Base-by-base conservation (phyloP, 257 asterid species). In the Gentiana straminea region DNA sequence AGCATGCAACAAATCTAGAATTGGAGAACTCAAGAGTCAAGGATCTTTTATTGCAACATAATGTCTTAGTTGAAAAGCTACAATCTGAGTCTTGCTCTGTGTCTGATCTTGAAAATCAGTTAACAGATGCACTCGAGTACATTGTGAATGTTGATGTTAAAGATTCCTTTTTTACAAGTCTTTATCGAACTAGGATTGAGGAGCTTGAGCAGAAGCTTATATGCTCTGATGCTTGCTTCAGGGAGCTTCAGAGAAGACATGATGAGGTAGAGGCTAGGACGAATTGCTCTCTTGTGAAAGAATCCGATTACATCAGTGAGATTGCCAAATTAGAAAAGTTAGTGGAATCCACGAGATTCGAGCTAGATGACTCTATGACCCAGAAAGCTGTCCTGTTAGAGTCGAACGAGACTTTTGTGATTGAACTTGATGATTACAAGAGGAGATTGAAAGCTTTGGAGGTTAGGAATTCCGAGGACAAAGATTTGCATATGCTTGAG, bases 351-450 rank as follows among this genome's bases (percentile, higher is more conserved):
- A 68, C 79, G 53, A 79, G 75, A 75, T 78, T 77, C 24, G 79
- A 84, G 45, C 71, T 84, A 36, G 88, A 86, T 63, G 73, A 59
- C 39, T 65, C 86, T 39, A 47, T 52, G 61, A 77, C 78, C 66
- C 79, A 80, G 52, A 79, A 64, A 60, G 72, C 76, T 72, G 69
- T 82, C 70, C 85, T 84, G 66, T 76, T 81, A 33, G 82, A 77
- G 66, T 77, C 84, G 58, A 81, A 75, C 38, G 50, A 58, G 51
- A 63, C 61, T 65, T 54, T 64, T 52, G 51, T 51, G 44, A 66
- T 58, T 63, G 77, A 68, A 64, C 79, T 74, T 55, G 85, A 79
- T 59, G 79, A 79, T 64, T 66, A 59, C 80, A 70, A 64, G 64
- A 48, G 33, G 59, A 72, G 73, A 62, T 62, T 81, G 69, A 41